Conservation (phyloP, 345 rosid genomes). For the Pseudoturritis turrita region DNA sequence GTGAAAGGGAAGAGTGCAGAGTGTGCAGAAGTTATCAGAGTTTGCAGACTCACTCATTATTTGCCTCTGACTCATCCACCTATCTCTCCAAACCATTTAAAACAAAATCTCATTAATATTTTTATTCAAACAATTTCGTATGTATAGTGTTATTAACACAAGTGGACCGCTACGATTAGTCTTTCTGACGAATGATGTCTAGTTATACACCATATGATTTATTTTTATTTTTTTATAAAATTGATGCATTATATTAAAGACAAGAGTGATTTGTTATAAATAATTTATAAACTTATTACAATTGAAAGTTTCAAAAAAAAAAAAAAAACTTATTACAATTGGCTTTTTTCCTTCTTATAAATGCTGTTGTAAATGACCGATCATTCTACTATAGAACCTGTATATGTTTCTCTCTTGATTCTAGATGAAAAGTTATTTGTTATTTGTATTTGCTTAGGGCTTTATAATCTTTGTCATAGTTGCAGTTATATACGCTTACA, state of each 20-base stretch:
- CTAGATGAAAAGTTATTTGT: neutral
- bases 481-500: neutral
- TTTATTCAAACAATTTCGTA: neutral
- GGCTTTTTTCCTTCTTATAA: neutral
- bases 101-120: neutral
- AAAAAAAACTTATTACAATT: no score
- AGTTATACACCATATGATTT: neutral
- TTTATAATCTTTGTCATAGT: neutral
- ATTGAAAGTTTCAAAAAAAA: no score
- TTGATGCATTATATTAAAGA: no score
- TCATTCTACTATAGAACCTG: neutral
- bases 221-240: no score
- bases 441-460: neutral
- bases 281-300: neutral
- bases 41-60: slow-evolving; percentile 29
- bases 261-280: neutral
- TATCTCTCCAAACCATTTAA: neutral
- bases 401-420: neutral
- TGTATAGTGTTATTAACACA: neutral
- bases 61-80: slow-evolving; percentile 14
- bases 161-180: slow-evolving; percentile 9
- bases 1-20: slow-evolving; percentile 29
- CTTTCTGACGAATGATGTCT: neutral
- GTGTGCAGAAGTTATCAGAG: slow-evolving; percentile 25
- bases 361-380: no score